These are phyloP conservation scores for Beverwykella pulmonaria DNA, from an alignment of 495 filamentous ascomycete species.

Conservation along the genomic window DNA sequence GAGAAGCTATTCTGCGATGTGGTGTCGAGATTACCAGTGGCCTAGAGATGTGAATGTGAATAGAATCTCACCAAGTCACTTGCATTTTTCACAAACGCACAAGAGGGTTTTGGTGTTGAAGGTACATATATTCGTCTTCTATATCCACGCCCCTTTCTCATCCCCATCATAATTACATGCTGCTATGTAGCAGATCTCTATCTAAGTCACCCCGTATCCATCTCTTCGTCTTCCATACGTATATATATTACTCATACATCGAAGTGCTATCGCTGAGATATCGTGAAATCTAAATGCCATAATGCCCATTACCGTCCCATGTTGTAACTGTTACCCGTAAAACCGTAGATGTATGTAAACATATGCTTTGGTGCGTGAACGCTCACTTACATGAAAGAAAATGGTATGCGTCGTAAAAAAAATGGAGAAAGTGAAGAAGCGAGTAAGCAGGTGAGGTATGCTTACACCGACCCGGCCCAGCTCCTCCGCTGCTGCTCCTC, in stretches of 20 bases:
- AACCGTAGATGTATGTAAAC: background rate
- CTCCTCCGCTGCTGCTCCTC: slow-evolving; percentile 36
- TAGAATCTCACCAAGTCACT: no score
- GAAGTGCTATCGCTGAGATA: background rate
- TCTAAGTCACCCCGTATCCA: background rate
- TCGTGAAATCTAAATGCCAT: background rate
- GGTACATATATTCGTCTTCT: background rate
- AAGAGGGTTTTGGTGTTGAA: no score
- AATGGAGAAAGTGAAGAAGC: background rate
- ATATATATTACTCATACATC: slow-evolving; percentile 4
- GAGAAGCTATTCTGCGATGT: slow-evolving; percentile 72
- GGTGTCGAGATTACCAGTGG: slow-evolving; percentile 40
- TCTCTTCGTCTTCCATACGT: background rate
- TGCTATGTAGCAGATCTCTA: background rate
- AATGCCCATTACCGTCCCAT: background rate
- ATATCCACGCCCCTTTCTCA: background rate
- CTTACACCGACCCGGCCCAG: slow-evolving; percentile 4
- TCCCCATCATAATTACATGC: slow-evolving; percentile 3
- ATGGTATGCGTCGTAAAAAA: background rate
- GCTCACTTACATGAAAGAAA: background rate
- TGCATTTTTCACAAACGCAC: no score
- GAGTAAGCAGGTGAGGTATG: background rate
- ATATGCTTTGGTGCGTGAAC: background rate
- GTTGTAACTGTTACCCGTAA: background rate
- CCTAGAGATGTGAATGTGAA: no score